Conservation (phyloP, 441 rosid species). For the Bocquillonia castaneifolia region DNA sequence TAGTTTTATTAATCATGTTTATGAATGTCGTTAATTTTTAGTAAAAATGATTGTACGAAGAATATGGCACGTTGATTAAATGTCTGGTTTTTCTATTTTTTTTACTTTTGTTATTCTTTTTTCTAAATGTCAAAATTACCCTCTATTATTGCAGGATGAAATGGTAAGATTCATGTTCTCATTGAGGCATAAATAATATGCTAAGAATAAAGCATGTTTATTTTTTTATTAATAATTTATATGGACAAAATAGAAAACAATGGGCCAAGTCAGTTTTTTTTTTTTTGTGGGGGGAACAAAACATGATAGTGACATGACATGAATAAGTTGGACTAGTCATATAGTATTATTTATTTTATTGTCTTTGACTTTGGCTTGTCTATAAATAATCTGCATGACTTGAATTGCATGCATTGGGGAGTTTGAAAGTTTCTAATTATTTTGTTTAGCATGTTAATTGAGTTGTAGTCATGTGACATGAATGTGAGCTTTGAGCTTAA, state of each 20-base stretch:
- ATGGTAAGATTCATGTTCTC: too few relatives aligned
- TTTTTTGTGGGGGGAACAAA: neutral
- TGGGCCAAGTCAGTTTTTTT: neutral
- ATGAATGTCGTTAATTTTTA: neutral
- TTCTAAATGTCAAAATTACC: conserved; percentile 1
- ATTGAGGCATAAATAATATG: too few relatives aligned
- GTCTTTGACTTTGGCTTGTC: conserved; percentile 26
- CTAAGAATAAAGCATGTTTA: too few relatives aligned
- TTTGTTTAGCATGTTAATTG: too few relatives aligned
- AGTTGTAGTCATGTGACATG: neutral
- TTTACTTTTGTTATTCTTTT: neutral
- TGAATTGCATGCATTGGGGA: too few relatives aligned
- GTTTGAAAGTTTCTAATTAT: too few relatives aligned
- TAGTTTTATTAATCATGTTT: neutral
- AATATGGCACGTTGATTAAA: conserved; percentile 9
- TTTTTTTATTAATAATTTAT: too few relatives aligned
- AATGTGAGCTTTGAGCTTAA: neutral
- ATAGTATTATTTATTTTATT: neutral
- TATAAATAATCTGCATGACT: conserved; percentile 10
- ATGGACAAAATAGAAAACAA: neutral
- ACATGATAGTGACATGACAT: conserved; percentile 11
- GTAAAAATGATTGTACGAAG: neutral
- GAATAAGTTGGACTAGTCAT: neutral
- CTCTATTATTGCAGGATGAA: neutral
- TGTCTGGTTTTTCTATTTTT: neutral